Evolutionary conservation across 2,329 filamentous ascomycete genomes (phyloP).

Genomic region (Colletotrichum cordylinicola): DNA sequence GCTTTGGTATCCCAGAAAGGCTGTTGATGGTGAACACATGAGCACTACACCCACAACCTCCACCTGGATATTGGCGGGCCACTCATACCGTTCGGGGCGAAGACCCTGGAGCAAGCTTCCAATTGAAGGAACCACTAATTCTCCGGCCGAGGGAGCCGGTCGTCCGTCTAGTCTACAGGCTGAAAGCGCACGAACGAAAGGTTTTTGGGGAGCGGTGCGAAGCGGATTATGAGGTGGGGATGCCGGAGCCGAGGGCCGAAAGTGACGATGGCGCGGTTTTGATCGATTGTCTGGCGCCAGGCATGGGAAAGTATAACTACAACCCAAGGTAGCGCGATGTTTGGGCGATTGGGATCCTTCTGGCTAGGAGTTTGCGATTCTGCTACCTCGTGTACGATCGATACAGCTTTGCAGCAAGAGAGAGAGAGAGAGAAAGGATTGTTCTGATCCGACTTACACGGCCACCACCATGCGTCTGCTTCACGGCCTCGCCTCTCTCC

Average conservation of each 20-base stretch:
- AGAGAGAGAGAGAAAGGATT: background rate
- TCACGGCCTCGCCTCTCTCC: background rate
- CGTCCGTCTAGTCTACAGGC: background rate
- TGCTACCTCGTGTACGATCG: background rate
- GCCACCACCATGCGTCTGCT: slow-evolving; percentile 9
- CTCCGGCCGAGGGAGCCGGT: background rate
- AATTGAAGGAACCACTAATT: slow-evolving; percentile 11
- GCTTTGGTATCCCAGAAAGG: background rate
- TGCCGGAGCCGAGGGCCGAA: background rate
- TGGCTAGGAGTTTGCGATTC: background rate
- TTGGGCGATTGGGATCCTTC: background rate
- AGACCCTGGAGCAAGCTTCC: background rate
- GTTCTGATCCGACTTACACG: background rate
- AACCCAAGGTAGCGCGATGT: background rate
- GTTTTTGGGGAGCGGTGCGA: background rate
- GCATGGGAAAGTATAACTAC: background rate
- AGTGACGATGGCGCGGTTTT: background rate
- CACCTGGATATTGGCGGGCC: background rate
- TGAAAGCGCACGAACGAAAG: background rate
- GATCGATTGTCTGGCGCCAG: background rate
- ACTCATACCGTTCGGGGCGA: background rate
- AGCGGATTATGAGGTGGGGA: slow-evolving; percentile 1
- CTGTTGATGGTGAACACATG: background rate
- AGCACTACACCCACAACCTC: background rate
- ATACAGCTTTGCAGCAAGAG: background rate